These are phyloP conservation scores for Cutaneotrichosporon spelunceum DNA, from an alignment of 1,284 basidiomycete species.

Conservation along the genomic window DNA sequence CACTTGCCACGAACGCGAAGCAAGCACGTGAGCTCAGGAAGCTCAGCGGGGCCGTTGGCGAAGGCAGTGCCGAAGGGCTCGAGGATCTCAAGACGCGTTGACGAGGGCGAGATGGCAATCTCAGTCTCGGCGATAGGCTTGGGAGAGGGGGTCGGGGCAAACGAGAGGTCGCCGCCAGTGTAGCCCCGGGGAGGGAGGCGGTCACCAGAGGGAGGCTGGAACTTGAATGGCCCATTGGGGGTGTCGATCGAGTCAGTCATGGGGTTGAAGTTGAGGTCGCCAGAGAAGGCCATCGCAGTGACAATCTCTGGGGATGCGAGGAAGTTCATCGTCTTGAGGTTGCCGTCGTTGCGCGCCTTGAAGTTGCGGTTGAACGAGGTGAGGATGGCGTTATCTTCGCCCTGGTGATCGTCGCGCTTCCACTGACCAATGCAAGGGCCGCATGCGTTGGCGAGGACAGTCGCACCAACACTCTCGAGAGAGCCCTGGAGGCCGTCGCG, in stretches of 20 bases:
- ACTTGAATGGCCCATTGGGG: constrained; percentile 79
- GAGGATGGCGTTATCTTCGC: constrained; percentile 91
- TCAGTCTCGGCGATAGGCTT: constrained; percentile 71
- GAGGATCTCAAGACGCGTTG: constrained; percentile 80
- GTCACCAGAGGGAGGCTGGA: constrained; percentile 76
- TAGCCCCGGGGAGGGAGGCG: constrained; percentile 84
- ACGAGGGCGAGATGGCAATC: constrained; percentile 73
- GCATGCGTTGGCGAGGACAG: constrained; percentile 95
- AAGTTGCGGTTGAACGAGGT: constrained; percentile 98
- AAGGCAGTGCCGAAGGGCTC: constrained; percentile 84
- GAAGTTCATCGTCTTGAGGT: constrained; percentile 82
- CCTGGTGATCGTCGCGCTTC: constrained; percentile 87
- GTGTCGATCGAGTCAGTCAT: constrained; percentile 74
- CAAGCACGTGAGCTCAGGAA: constrained; percentile 75
- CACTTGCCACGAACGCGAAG: constrained; percentile 95
- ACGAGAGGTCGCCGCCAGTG: constrained; percentile 68
- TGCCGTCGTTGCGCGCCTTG: constrained; percentile 96
- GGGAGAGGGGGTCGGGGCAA: constrained; percentile 75
- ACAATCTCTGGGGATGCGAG: constrained; percentile 95
- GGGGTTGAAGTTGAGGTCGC: constrained; percentile 89
- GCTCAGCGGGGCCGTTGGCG: constrained; percentile 63
- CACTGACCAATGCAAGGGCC: constrained; percentile 99
- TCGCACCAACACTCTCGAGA: constrained; percentile 53
- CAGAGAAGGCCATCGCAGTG: constrained; percentile 95
- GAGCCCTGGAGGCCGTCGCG: constrained; percentile 63